Base-by-base conservation (phyloP, 1,139 yeast genomes). In the Suhomyces yuchorum region DNA sequence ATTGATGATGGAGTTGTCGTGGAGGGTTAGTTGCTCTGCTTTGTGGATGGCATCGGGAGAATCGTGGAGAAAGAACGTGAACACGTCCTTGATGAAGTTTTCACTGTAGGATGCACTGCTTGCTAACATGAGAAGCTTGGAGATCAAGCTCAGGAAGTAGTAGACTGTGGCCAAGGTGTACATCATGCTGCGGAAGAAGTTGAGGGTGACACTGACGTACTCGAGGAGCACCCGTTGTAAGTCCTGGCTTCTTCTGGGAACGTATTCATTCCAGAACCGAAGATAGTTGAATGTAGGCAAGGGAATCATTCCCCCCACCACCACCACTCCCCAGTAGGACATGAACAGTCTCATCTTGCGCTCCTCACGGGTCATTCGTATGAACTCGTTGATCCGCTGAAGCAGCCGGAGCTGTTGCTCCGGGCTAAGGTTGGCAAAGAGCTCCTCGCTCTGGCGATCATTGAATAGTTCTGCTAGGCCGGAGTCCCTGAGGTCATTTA, bases 41-140 rank as follows among this genome's bases (percentile, higher is more conserved):
- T 56, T 46, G 17, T 42, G 42, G 4, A 51, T 41, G 45, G 47
- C 32, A 20, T 47, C 37, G 7, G 41, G 32, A 24, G 60, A 55
- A 47, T 67, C 56, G 22, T 67, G 54, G 15, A 66, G 43, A 3
- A 63, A 38, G 51, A 56, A 71, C 2, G 75, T 67, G 40, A 63
- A 43, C 20, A 65, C 53, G 51, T 72, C 76, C 30, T 54, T 42
- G 23, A 68, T 48, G 44, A 67, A 67, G 48, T 63, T 66, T 18
- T 57, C 55, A 2, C 73, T 67, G 51, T 61, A 70, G 3, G 76
- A 68, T 20, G 67, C 58, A 42, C 63, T 55, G 49, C 68, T 64
- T 40, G 71, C 69, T 48, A 65, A 65, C 36, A 57, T 50, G 42
- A 66, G 57, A 14, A 68, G 46, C 17, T 54, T 42, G 42, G 53